phyloP scores from a whole-genome alignment of 345 rosid species.

The Turritis glabra region DNA sequence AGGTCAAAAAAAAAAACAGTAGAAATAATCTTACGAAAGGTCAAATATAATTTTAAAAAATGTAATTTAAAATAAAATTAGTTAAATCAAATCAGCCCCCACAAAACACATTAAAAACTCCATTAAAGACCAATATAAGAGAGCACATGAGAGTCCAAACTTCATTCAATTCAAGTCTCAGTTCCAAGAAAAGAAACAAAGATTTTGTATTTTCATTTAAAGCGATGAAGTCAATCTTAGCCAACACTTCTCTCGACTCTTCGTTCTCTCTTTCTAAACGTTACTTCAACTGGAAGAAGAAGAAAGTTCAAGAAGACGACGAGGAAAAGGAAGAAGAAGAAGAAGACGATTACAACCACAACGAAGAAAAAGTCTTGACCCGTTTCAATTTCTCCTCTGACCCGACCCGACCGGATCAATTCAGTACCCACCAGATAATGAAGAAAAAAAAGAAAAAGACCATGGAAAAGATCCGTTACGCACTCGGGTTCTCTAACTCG shows the following conservation, averaged over 20 bases:
- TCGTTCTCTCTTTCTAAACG: slow-evolving; percentile 91
- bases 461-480: slow-evolving; percentile 63
- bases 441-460: slow-evolving; percentile 45
- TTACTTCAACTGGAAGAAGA: slow-evolving; percentile 81
- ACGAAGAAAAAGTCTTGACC: slow-evolving; percentile 36
- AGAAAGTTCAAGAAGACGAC: slow-evolving; percentile 56
- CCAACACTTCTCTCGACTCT: slow-evolving; percentile 70
- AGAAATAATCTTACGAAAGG: background rate
- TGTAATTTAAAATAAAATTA: background rate
- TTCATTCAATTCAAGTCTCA: slow-evolving; percentile 27
- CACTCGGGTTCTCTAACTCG: slow-evolving; percentile 43
- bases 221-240: slow-evolving; percentile 68
- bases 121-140: slow-evolving; percentile 32
- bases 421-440: slow-evolving; percentile 14
- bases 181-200: background rate
- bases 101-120: slow-evolving; percentile 12
- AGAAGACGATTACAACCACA: slow-evolving; percentile 29
- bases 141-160: slow-evolving; percentile 20
- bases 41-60: background rate
- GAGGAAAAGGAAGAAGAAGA: slow-evolving; percentile 52
- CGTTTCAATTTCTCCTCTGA: slow-evolving; percentile 29
- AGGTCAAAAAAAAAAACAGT: background rate
- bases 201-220: slow-evolving; percentile 26
- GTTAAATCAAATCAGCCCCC: slow-evolving; percentile 18
- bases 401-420: slow-evolving; percentile 22